Evolutionary conservation across 768 basidiomycete species (phyloP), one percentile per base, ranked within the genome.

Genomic region (Chiua virens): DNA sequence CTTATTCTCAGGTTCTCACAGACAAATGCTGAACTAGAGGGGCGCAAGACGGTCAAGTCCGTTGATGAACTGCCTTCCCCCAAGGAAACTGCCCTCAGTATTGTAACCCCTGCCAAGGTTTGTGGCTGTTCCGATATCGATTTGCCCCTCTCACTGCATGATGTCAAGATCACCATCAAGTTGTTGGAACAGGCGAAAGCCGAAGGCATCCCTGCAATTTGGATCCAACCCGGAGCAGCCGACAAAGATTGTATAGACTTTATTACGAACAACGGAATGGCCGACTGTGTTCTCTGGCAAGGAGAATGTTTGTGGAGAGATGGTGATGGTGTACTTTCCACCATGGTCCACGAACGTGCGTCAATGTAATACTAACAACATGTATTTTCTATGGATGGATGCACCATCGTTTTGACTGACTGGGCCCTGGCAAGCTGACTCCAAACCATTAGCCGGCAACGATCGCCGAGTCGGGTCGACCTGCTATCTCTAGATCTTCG

Each of bases 181-280:
- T 56, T 91, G 47, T 69, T 92, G 59, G 72, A 85, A 64, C 76
- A 83, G 51, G 87, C 85, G 8, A 84, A 85, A 65, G 75, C 76
- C n/a, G 78, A 82, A n/a, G 68, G 69, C n/a, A 68, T 90, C n/a
- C 86, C 85, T 6, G 78, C 84, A 4, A 75, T 93, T 39, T 96
- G 93, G 93, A 79, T 95, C 27, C 93, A 96, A 66, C 93, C 93
- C 8, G 92, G 92, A 21, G 89, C 92, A 8, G 84, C 87, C 56
- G 85, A 91, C 59, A 77, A 73, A 15, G 69, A 70, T 3, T 89
- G 93, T 42, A 68, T 75, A 15, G 61, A 74, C 15, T 94, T 79
- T 59, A 83, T 94, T 64, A 76, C 80, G 36, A 79, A 83, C 51
- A 83, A 86, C 45, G 79, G 75, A 5, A 68, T 92, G 57, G 70